phyloP scores from a whole-genome alignment of 2,329 filamentous ascomycete species.

The Epicoccum sorghinum region DNA sequence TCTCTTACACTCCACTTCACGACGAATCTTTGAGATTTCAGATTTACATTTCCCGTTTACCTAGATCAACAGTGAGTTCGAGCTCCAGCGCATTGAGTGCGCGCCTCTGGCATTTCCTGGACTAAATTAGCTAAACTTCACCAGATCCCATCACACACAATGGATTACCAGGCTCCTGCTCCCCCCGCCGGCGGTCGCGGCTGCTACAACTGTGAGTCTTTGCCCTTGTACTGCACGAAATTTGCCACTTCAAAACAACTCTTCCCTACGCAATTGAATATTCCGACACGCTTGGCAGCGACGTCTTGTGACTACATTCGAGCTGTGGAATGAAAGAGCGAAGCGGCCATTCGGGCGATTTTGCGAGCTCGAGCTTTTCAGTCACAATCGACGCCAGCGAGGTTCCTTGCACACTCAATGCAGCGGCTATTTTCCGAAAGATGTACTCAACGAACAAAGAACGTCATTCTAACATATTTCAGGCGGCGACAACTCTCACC shows the following conservation, averaged over 20 bases:
- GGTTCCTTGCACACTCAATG: too few relatives aligned
- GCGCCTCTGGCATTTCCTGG: not conserved
- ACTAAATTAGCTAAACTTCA: constrained; percentile 21
- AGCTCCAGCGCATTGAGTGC: constrained; percentile 5
- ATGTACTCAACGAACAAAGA: not conserved
- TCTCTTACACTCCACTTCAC: constrained; percentile 20
- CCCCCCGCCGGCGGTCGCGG: constrained; percentile 46
- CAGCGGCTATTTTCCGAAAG: not conserved
- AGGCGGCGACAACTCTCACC: constrained; percentile 58
- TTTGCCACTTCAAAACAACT: not conserved
- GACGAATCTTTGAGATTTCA: constrained; percentile 20
- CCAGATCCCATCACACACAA: constrained; percentile 36
- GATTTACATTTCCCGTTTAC: constrained; percentile 27
- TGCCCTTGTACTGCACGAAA: not conserved
- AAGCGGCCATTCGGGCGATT: too few relatives aligned
- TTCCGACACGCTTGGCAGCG: not conserved
- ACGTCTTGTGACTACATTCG: not conserved
- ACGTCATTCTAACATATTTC: not conserved
- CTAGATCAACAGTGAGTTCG: constrained; percentile 34
- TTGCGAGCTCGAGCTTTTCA: too few relatives aligned
- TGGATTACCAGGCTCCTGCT: constrained; percentile 47
- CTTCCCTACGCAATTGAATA: not conserved
- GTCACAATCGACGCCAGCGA: too few relatives aligned
- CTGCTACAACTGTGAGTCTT: constrained; percentile 51
- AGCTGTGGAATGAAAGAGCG: too few relatives aligned